These are phyloP conservation scores for Paxillus involutus DNA, from an alignment of 768 basidiomycete genomes.

Conservation along the genomic window DNA sequence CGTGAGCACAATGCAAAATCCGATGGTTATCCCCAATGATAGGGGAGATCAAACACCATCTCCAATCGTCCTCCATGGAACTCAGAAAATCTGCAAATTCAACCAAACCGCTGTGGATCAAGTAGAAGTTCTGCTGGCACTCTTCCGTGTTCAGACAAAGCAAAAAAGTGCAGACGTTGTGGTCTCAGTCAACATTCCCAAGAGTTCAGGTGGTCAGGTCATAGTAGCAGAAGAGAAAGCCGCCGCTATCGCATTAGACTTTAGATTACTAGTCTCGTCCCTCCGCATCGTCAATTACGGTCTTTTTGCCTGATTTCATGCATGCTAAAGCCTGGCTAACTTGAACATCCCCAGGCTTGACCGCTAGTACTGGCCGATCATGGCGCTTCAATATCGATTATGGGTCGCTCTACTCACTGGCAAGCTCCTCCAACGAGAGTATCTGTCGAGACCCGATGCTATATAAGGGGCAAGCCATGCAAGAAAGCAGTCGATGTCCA, in stretches of 20 bases:
- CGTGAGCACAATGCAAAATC: slow-evolving; percentile 43
- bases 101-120: slow-evolving; percentile 58
- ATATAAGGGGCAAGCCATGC: too few species aligned
- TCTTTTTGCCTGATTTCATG: slow-evolving; percentile 57
- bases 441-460: too few species aligned
- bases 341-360: not conserved
- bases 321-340: not conserved
- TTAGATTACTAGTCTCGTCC: slow-evolving; percentile 53
- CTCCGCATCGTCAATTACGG: slow-evolving; percentile 66
- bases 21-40: slow-evolving; percentile 41
- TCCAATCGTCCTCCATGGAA: slow-evolving; percentile 64
- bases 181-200: slow-evolving; percentile 81
- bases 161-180: slow-evolving; percentile 77
- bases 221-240: slow-evolving; percentile 37
- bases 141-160: slow-evolving; percentile 66
- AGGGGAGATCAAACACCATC: slow-evolving; percentile 52
- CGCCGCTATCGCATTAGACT: slow-evolving; percentile 42
- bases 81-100: slow-evolving; percentile 77
- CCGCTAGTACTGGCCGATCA: too few species aligned
- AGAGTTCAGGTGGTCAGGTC: slow-evolving; percentile 31
- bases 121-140: slow-evolving; percentile 75
- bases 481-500: too few species aligned
- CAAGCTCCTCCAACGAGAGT: too few species aligned
- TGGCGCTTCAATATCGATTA: too few species aligned
- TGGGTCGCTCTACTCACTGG: too few species aligned